These are phyloP conservation scores for Trichoderma koningiopsis DNA, from an alignment of 2,329 filamentous ascomycete genomes.

Conservation along the genomic window DNA sequence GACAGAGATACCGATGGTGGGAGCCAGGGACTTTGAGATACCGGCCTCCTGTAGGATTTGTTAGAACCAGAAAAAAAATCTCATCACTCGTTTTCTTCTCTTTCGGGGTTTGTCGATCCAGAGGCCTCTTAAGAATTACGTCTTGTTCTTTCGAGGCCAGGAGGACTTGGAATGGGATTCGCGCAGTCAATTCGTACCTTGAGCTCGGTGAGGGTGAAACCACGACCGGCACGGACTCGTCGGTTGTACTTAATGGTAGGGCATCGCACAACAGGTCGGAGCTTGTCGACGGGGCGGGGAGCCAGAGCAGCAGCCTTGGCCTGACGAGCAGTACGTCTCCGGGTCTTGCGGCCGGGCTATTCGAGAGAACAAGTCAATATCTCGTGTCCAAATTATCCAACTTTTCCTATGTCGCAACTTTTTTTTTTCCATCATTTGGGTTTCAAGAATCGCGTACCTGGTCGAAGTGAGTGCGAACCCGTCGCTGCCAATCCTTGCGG, in stretches of 20 bases:
- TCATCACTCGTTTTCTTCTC: background rate
- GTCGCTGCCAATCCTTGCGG: slow-evolving; percentile 99
- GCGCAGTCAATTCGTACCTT: slow-evolving; percentile 68
- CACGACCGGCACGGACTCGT: slow-evolving; percentile 91
- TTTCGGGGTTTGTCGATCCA: background rate
- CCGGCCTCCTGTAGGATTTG: slow-evolving; percentile 73
- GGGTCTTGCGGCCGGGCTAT: slow-evolving; percentile 93
- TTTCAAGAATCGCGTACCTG: slow-evolving; percentile 68
- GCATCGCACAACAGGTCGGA: slow-evolving; percentile 95
- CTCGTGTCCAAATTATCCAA: slow-evolving; percentile 29
- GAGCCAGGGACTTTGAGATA: slow-evolving; percentile 90
- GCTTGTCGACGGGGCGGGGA: slow-evolving; percentile 94
- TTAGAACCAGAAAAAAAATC: slow-evolving; percentile 41
- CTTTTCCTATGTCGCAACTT: slow-evolving; percentile 9
- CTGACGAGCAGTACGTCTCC: slow-evolving; percentile 86
- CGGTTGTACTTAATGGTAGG: slow-evolving; percentile 99
- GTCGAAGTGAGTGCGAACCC: slow-evolving; percentile 99
- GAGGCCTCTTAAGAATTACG: background rate
- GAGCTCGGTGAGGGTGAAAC: slow-evolving; percentile 95
- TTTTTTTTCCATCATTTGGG: slow-evolving; percentile 4
- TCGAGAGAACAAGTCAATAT: slow-evolving; percentile 40
- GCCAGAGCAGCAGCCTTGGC: slow-evolving; percentile 94
- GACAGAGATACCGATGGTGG: slow-evolving; percentile 96
- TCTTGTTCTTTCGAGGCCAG: background rate
- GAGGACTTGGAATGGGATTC: background rate